These are phyloP conservation scores for Elsinoe fawcettii DNA, from an alignment of 2,329 filamentous ascomycete species.

Conservation along the genomic window DNA sequence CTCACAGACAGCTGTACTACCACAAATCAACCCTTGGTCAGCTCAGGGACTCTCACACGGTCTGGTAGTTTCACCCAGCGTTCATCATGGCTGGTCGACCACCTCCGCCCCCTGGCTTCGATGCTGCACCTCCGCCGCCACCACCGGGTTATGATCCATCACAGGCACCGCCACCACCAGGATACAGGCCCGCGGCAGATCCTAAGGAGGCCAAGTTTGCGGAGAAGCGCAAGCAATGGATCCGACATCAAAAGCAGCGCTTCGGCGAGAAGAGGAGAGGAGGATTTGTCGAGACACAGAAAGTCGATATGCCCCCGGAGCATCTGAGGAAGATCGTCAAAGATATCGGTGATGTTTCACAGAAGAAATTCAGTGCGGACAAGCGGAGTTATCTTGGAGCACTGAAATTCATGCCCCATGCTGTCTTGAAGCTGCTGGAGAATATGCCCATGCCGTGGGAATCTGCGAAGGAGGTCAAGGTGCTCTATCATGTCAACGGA, in stretches of 20 bases:
- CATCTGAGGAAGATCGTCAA: slow-evolving; percentile 97
- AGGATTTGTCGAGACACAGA: slow-evolving; percentile 95
- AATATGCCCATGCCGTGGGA: slow-evolving; percentile 99
- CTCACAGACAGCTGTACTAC: not conserved
- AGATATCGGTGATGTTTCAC: slow-evolving; percentile 97
- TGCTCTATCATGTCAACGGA: slow-evolving; percentile 95
- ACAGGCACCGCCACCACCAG: slow-evolving; percentile 68
- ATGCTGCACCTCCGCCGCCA: slow-evolving; percentile 35
- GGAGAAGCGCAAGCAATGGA: slow-evolving; percentile 99
- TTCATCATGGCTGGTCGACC: slow-evolving; percentile 44
- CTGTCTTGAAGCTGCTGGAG: slow-evolving; percentile 90
- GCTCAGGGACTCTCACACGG: too few relatives aligned
- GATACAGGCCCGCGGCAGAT: slow-evolving; percentile 71
- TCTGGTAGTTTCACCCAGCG: not conserved
- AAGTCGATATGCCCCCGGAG: slow-evolving; percentile 97
- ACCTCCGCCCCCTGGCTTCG: slow-evolving; percentile 62
- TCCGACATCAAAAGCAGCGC: slow-evolving; percentile 79
- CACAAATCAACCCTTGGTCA: too few relatives aligned
- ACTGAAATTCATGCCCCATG: slow-evolving; percentile 98
- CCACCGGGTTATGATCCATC: slow-evolving; percentile 43
- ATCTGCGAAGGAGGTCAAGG: slow-evolving; percentile 89
- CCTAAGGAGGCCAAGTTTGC: slow-evolving; percentile 88
- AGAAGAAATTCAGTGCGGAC: slow-evolving; percentile 98
- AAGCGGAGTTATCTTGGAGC: slow-evolving; percentile 97
- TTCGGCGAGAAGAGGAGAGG: slow-evolving; percentile 96